Evolutionary conservation across 495 filamentous ascomycete species (phyloP).

Genomic region (Penicillium crystallinum): DNA sequence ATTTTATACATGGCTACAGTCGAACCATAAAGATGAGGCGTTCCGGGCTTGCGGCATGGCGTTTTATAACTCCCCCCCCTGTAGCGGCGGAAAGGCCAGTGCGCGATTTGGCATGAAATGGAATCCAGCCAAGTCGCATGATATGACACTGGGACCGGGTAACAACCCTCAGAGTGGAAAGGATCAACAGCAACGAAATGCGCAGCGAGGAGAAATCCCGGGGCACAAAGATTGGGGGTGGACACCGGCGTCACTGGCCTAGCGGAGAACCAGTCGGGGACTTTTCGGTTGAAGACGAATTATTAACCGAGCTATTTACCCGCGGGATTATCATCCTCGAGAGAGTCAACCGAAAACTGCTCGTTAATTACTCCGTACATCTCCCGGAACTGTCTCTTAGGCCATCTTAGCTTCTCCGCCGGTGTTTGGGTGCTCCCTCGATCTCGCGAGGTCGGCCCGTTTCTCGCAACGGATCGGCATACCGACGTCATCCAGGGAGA

Average conservation of each 20-base stretch:
- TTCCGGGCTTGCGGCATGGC: constrained; percentile 1
- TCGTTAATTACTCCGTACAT: too few species aligned
- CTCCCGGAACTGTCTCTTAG: too few species aligned
- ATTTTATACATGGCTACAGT: constrained; percentile 36
- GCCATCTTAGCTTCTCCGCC: too few species aligned
- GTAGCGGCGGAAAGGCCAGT: constrained; percentile 1
- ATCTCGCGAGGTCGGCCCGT: constrained; percentile 1
- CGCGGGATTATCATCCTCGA: not conserved
- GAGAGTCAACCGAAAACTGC: too few species aligned
- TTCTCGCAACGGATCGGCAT: constrained; percentile 16
- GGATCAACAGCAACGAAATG: constrained; percentile 18
- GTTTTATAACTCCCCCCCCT: constrained; percentile 11
- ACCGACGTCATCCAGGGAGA: constrained; percentile 31
- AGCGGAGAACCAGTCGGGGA: constrained; percentile 15
- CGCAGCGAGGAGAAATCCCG: constrained; percentile 17
- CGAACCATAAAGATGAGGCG: not conserved
- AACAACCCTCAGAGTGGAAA: constrained; percentile 7
- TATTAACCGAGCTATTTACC: constrained; percentile 17
- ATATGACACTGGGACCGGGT: constrained; percentile 9
- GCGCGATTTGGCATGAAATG: not conserved
- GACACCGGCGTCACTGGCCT: constrained; percentile 17
- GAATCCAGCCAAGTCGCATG: constrained; percentile 3
- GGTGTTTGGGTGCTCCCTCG: too few species aligned
- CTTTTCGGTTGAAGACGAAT: constrained; percentile 1
- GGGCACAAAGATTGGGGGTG: constrained; percentile 12